Evolutionary conservation across 129 eudicot genomes (phyloP).

Genomic region (Chrysanthemum lavandulifolium): DNA sequence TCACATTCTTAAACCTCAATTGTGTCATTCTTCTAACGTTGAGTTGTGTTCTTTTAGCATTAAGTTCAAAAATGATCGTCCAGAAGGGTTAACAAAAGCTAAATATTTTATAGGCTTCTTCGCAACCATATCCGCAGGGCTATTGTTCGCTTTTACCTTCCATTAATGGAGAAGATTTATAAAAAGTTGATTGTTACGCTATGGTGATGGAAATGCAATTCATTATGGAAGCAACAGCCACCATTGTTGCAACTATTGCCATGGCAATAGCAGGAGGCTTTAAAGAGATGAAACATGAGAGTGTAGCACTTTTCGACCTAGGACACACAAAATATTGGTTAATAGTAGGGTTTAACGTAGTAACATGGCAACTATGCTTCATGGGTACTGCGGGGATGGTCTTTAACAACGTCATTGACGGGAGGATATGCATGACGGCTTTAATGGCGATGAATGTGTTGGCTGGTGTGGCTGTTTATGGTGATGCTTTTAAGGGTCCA

Average conservation of each 20-base stretch:
- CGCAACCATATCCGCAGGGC: conserved; percentile 58
- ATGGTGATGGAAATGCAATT: conserved; percentile 91
- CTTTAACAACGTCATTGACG: conserved; percentile 74
- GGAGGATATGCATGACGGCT: conserved; percentile 88
- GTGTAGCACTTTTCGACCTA: conserved; percentile 42
- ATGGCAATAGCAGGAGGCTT: conserved; percentile 67
- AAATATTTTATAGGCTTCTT: conserved; percentile 63
- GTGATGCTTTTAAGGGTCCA: conserved; percentile 58
- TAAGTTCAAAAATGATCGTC: conserved; percentile 42
- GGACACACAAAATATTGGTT: conserved; percentile 52
- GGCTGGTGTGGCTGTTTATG: conserved; percentile 73
- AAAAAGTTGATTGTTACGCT: conserved; percentile 54
- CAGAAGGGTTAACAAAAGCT: conserved; percentile 35
- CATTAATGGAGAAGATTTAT: conserved; percentile 69
- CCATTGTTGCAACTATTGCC: conserved; percentile 56
- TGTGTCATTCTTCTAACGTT: conserved; percentile 70
- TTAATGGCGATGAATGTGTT: conserved; percentile 65
- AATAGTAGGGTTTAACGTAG: conserved; percentile 39
- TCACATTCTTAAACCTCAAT: conserved; percentile 61
- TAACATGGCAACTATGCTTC: conserved; percentile 77
- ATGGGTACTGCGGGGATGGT: conserved; percentile 97
- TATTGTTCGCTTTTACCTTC: conserved; percentile 74
- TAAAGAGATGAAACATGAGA: conserved; percentile 53
- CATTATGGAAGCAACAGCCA: conserved; percentile 73
- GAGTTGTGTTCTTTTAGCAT: conserved; percentile 60